Percentiles rank a stretch among this genome's conserved stretches.
These are phyloP conservation scores for Yamadazyma atlantica DNA, from an alignment of 1,139 yeast genomes.

Conservation along the genomic window DNA sequence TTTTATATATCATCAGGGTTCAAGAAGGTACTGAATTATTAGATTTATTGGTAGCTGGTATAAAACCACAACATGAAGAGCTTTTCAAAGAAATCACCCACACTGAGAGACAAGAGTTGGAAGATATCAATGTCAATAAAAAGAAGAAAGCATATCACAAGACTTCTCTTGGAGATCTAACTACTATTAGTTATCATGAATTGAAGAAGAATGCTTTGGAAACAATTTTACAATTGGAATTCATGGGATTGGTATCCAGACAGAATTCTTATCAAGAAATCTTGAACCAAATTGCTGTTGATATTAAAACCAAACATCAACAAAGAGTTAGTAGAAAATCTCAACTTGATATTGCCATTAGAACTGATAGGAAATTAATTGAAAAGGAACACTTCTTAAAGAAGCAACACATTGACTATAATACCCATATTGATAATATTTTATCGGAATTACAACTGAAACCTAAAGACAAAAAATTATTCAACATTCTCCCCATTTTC, in stretches of 20 bases:
- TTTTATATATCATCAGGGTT: constrained; percentile 76
- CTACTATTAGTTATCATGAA: constrained; percentile 64
- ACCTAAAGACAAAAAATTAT: constrained; percentile 51
- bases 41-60: constrained; percentile 72
- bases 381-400: constrained; percentile 64
- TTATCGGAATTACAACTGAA: constrained; percentile 61
- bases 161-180: constrained; percentile 53
- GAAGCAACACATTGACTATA: constrained; percentile 64
- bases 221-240: constrained; percentile 72
- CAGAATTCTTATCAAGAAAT: constrained; percentile 75
- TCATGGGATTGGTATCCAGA: constrained; percentile 63
- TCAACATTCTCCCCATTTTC: constrained; percentile 60
- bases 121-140: constrained; percentile 19
- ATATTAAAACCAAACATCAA: constrained; percentile 75
- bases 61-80: constrained; percentile 65
- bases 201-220: constrained; percentile 77
- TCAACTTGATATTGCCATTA: constrained; percentile 61
- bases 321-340: constrained; percentile 62
- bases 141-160: constrained; percentile 37
- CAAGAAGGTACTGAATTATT: constrained; percentile 74
- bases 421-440: constrained; percentile 65
- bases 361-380: constrained; percentile 57
- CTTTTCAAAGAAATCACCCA: constrained; percentile 56
- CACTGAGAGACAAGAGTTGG: constrained; percentile 41
- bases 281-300: constrained; percentile 80